Base-by-base conservation (phyloP, 805 yeast genomes). In the Pachysolen tannophilus region DNA sequence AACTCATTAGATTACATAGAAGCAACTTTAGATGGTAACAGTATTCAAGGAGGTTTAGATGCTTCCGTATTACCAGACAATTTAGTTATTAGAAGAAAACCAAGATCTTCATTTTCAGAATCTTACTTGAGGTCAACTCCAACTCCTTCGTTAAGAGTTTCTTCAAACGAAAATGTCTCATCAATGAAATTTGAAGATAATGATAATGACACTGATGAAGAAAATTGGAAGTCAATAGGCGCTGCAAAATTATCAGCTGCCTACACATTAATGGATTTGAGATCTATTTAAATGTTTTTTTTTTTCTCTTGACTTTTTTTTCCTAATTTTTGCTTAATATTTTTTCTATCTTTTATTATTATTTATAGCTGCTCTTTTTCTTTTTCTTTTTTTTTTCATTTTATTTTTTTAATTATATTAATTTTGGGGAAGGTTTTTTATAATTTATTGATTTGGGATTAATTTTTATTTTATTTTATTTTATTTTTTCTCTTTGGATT, bases 141-240 rank as follows among this genome's bases (percentile, higher is more conserved):
- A 29, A 13, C 33, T 8, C 30, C 42, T 5, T 20, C 32, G n/a
- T 24, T 28, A 29, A 30, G 30, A 20, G 20, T 27, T 8, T 33
- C 37, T 8, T 33, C 41, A 21, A 33, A 33, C 9, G 37, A 33
- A 16, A 17, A 26, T 33, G 21, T 30, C 15, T 37, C 40, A 28
- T n/a, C n/a, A n/a, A 14, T 31, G 28, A 23, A 24, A 19, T n/a
- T 23, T 3, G 29, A 25, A n/a, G 18, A 32, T 14, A 16, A 16
- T 15, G 18, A 21, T 26, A 25, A 11, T 18, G 94, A 85, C 49
- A 90, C 98, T 0, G 98, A 90, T 56, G 97, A 90, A 52, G 98
- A 90, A 57, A 97, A 90, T 57, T 90, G 98, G 98, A 82, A 78
- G 42, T 61, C 86, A 1, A 80, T 88, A 35, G 97, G 97, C 1